phyloP scores from a whole-genome alignment of 108 stramenopile species.

The Schizochytrium sp. region DNA sequence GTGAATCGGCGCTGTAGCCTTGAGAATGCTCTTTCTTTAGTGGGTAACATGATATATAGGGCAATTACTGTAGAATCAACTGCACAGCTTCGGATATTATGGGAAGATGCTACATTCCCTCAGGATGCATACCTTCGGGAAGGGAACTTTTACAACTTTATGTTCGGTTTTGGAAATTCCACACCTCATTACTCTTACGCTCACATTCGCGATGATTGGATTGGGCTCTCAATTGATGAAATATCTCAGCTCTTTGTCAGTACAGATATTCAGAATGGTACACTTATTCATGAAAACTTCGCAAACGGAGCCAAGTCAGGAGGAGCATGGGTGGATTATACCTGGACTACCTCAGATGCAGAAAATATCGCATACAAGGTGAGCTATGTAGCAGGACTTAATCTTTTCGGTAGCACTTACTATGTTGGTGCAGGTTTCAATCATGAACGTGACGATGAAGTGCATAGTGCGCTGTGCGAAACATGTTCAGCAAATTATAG shows the following conservation, averaged over 20 bases:
- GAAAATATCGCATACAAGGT: not conserved
- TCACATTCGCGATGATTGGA: conserved; percentile 5
- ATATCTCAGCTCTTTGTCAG: not conserved
- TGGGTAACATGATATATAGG: not conserved
- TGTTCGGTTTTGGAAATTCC: not conserved
- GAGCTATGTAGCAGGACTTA: not conserved
- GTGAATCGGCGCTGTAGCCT: not conserved
- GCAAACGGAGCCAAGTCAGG: not conserved
- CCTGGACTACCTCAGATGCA: not conserved
- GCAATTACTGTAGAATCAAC: not conserved
- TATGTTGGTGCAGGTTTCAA: conserved; percentile 9
- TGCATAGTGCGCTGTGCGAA: not conserved
- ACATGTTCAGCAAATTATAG: conserved; percentile 15
- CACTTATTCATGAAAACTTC: conserved; percentile 6
- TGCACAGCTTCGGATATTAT: not conserved
- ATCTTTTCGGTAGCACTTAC: not conserved
- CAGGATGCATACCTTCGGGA: not conserved
- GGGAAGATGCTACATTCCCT: not conserved
- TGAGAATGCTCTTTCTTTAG: not conserved
- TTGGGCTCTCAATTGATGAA: not conserved
- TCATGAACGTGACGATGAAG: not conserved
- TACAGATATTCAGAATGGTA: not conserved
- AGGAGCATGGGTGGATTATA: not conserved
- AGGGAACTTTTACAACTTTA: conserved; percentile 7
- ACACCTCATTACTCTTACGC: not conserved